phyloP scores from a whole-genome alignment of 176 grass and related monocot genomes.

The Raddia guianensis region DNA sequence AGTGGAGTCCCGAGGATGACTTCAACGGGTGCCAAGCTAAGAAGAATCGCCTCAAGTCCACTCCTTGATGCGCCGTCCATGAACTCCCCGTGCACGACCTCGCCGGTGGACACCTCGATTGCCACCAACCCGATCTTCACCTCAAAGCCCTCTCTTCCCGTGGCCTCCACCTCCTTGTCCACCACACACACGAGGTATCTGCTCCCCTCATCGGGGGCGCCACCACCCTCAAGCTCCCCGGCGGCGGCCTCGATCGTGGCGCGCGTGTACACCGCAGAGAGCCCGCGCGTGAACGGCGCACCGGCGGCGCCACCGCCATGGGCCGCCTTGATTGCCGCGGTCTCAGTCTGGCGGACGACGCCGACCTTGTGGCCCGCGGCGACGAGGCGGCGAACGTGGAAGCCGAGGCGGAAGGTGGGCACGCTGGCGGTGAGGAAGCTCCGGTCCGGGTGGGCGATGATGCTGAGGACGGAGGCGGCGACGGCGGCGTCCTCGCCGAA shows the following conservation, averaged over 20 bases:
- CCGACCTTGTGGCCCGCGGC: slow-evolving; percentile 75
- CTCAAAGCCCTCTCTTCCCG: slow-evolving; percentile 46
- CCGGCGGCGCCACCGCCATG: slow-evolving; percentile 50
- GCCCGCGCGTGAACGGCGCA: slow-evolving; percentile 56
- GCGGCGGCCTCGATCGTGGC: slow-evolving; percentile 86
- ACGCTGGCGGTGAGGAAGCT: slow-evolving; percentile 85
- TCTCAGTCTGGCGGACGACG: slow-evolving; percentile 94
- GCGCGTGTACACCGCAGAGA: slow-evolving; percentile 84
- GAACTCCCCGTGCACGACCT: slow-evolving; percentile 86
- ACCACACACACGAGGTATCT: slow-evolving; percentile 83
- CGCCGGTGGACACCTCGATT: slow-evolving; percentile 73
- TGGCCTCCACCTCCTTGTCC: slow-evolving; percentile 62
- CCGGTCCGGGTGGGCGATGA: slow-evolving; percentile 78
- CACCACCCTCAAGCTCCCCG: slow-evolving; percentile 60
- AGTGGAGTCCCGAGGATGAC: slow-evolving; percentile 75
- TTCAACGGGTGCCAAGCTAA: slow-evolving; percentile 75
- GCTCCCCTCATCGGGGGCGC: slow-evolving; percentile 34
- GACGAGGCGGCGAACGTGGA: slow-evolving; percentile 87
- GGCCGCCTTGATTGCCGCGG: slow-evolving; percentile 81
- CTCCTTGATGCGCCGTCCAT: slow-evolving; percentile 58
- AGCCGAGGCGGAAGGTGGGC: slow-evolving; percentile 82
- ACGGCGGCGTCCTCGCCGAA: slow-evolving; percentile 81
- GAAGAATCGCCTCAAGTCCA: slow-evolving; percentile 74
- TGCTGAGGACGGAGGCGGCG: slow-evolving; percentile 77
- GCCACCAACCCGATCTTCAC: slow-evolving; percentile 68